phyloP scores from a whole-genome alignment of 139 green algal species.

The Prasinococcaceae sp. region DNA sequence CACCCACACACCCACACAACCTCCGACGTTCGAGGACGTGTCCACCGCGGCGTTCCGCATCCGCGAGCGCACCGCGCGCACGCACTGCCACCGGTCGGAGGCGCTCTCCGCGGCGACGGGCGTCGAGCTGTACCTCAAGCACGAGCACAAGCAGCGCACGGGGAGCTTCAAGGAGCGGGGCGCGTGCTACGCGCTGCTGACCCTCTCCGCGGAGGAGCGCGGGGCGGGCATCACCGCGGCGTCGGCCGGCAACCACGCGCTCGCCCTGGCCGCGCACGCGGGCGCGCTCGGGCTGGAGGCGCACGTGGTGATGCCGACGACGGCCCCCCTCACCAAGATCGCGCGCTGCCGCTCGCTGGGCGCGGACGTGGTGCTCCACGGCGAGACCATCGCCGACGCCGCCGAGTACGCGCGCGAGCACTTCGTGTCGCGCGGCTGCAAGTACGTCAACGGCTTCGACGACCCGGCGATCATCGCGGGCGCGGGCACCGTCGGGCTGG shows the following conservation, averaged over 20 bases:
- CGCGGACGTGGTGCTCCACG: conserved; percentile 17
- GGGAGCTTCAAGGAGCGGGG: conserved; percentile 22
- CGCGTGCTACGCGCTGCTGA: conserved; percentile 4
- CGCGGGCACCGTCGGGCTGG: conserved; percentile 16
- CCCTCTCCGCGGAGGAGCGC: conserved; percentile 3
- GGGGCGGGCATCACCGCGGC: conserved; percentile 5
- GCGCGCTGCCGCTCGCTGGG: conserved; percentile 9
- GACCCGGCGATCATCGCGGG: conserved; percentile 20
- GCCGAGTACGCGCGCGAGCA: conserved; percentile 3
- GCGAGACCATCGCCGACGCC: conserved; percentile 17
- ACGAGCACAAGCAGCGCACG: conserved; percentile 12
- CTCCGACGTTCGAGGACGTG: conserved; percentile 7
- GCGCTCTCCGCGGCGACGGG: conserved; percentile 1
- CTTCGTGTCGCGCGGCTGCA: conserved; percentile 5
- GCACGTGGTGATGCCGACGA: conserved; percentile 17
- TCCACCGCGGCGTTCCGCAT: not conserved
- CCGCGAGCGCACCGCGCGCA: not conserved
- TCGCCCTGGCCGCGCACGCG: conserved; percentile 16
- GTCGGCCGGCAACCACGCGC: conserved; percentile 15
- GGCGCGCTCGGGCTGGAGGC: conserved; percentile 4
- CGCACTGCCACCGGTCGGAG: not conserved
- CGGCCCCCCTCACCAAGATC: conserved; percentile 21
- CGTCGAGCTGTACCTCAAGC: conserved; percentile 9
- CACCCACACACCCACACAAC: not conserved
- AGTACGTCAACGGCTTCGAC: conserved; percentile 27